A percentile compares a stretch with the other conserved stretches of the same genome.
Evolutionary conservation across 371 early-diverging fungal genomes (phyloP).

Genomic region (Synchytrium microbalum): DNA sequence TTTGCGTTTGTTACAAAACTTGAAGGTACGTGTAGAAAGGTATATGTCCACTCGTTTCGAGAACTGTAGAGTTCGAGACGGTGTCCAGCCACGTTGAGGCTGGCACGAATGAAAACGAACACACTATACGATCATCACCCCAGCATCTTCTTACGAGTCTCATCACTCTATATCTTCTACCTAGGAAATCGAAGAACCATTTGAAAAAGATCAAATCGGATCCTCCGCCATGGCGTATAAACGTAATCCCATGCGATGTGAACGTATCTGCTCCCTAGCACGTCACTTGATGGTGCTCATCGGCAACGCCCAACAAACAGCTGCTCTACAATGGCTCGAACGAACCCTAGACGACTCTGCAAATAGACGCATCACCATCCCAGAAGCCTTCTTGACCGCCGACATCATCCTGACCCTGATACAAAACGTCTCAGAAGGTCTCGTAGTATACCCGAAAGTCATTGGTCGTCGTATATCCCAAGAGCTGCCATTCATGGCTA

Average conservation of each 20-base stretch:
- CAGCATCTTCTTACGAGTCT: no score
- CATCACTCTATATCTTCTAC: no score
- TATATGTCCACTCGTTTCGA: no score
- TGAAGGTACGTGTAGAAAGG: no score
- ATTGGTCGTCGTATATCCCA: slow-evolving; percentile 84
- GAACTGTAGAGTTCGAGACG: no score
- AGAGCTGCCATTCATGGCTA: slow-evolving; percentile 98
- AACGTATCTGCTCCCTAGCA: slow-evolving; percentile 91
- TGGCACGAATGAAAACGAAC: no score
- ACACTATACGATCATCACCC: no score
- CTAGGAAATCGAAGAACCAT: slow-evolving; percentile 97
- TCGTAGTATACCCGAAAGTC: slow-evolving; percentile 95
- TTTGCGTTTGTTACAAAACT: slow-evolving; percentile 86
- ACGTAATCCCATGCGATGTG: slow-evolving; percentile 98
- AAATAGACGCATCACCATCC: slow-evolving; percentile 91
- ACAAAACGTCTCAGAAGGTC: slow-evolving; percentile 91
- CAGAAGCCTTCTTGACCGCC: slow-evolving; percentile 94
- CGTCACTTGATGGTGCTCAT: slow-evolving; percentile 92
- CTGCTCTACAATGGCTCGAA: slow-evolving; percentile 93
- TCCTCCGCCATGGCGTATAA: slow-evolving; percentile 99
- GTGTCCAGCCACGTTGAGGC: no score
- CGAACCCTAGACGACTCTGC: slow-evolving; percentile 95
- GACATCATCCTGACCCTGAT: slow-evolving; percentile 89
- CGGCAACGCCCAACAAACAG: slow-evolving; percentile 81
- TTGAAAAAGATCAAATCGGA: slow-evolving; percentile 97